Evolutionary conservation across 202 grass and related monocot genomes (phyloP), one percentile per base, ranked within the genome.

Genomic region (Setaria italica): DNA sequence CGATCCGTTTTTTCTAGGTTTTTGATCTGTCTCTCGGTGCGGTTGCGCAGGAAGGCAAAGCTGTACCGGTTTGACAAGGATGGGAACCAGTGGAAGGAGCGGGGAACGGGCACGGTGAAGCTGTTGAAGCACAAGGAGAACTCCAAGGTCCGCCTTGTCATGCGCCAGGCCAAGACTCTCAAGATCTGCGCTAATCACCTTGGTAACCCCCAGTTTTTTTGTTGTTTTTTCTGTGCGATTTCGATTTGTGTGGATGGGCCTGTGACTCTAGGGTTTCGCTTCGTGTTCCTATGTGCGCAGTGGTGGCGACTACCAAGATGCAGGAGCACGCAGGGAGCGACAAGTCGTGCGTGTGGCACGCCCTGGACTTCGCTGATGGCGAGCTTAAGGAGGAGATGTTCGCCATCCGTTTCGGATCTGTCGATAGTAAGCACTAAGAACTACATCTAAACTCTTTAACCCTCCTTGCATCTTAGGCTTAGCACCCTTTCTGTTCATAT

Each of bases 171-270:
- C 21, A 97, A 94, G 82, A 97, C 94, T 2, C 94, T 97, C 17
- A 97, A 97, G 89, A 97, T 97, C 87, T 97, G 94, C 54, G 94
- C 94, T 12, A 97, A 97, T 49, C 94, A 97, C 70, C 88, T 94
- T 14, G 94, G 94, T 97, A 83, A 64, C 47, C 13, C 7, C 15
- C n/a, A 12, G 16, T 11, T 29, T 49, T 70, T 33, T 0, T 15
- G 37, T 37, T 11, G n/a, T 32, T 56, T 81, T 81, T 63, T 49
- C 9, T 9, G 16, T 78, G 30, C 29, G 72, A 41, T 79, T 85
- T 85, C 42, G 77, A 82, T 88, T 67, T 82, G 19, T 11, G 41
- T 11, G 17, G 63, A 69, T 68, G 41, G 42, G 21, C 55, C 56
- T 83, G 80, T 82, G 64, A 47, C 42, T 41, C 15, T 66, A 48